Conservation (phyloP, 139 green algal genomes). For the Coccomyxa sp. region DNA sequence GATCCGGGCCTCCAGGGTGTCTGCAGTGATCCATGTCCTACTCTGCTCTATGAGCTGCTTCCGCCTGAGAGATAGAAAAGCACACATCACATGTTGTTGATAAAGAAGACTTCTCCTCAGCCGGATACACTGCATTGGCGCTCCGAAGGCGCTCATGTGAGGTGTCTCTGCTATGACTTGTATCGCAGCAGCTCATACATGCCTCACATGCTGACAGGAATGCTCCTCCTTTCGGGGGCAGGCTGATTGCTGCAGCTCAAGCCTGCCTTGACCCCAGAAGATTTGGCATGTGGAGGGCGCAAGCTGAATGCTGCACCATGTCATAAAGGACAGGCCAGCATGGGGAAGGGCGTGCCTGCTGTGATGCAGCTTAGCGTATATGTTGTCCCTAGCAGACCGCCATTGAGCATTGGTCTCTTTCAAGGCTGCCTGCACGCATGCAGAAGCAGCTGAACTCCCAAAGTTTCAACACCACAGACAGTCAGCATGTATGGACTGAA, state of each 20-base stretch:
- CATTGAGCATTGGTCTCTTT: no score
- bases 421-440: no score
- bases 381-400: no score
- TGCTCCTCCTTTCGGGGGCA: background rate
- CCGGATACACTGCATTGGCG: background rate
- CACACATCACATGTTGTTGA: background rate
- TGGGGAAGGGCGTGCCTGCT: no score
- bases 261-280: no score
- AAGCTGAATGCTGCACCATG: no score
- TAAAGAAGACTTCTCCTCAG: background rate
- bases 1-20: constrained; percentile 13
- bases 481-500: no score
- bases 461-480: no score
- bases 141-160: background rate
- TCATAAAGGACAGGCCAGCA: no score
- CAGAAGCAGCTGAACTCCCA: no score
- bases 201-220: background rate
- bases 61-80: background rate
- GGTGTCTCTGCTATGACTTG: background rate
- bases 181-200: background rate
- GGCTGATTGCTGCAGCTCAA: background rate
- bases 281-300: no score
- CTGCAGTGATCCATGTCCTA: constrained; percentile 1
- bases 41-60: constrained; percentile 1
- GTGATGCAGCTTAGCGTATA: no score